Evolutionary conservation across 176 grass and related monocot species (phyloP), one percentile per base, ranked within the genome.

Genomic region (Olyra latifolia): DNA sequence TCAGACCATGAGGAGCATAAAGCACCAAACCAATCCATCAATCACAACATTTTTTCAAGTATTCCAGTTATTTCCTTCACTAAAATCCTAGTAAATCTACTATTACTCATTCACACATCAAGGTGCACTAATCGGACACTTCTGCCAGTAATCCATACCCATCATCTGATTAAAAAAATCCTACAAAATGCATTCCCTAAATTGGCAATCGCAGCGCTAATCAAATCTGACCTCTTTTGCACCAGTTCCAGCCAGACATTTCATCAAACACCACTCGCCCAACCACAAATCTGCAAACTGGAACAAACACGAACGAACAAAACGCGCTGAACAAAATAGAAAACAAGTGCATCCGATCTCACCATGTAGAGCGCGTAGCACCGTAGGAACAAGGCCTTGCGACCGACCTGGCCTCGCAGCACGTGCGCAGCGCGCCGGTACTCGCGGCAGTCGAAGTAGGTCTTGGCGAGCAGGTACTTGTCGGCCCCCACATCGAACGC

Each of bases 361-460:
- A 94, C 89, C 81, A 92, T 87, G 79, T 89, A 92, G 53, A 99
- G 90, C n/a, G 97, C 92, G 70, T 99, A 96, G 93, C 92, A 93
- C n/a, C 97, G 88, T 46, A 99, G 82, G 87, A 99, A 99, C 20
- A 95, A 88, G 19, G 90, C 76, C 79, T 91, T 95, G 66, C 87
- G 85, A 3, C 90, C 93, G 24, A 69, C 72, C 62, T 96, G 93
- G 25, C 82, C 87, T 53, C 80, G 72, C 61, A 99, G 87, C 35
- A 81, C 86, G 75, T 99, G 90, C 7, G 86, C 90, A 9, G 93
- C 93, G 48, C 96, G 90, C 38, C 93, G 89, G 82, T 99, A 95
- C 90, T 99, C 93, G 20, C 93, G 90, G 69, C 96, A 99, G 86
- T 95, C 93, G 78, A 99, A 93, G 82, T 93, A 99, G 30, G 96